Percentiles rank a stretch among this genome's conserved stretches.
These are phyloP conservation scores for Neofusicoccum sp. DNA, from an alignment of 2,329 filamentous ascomycete species.

Conservation along the genomic window DNA sequence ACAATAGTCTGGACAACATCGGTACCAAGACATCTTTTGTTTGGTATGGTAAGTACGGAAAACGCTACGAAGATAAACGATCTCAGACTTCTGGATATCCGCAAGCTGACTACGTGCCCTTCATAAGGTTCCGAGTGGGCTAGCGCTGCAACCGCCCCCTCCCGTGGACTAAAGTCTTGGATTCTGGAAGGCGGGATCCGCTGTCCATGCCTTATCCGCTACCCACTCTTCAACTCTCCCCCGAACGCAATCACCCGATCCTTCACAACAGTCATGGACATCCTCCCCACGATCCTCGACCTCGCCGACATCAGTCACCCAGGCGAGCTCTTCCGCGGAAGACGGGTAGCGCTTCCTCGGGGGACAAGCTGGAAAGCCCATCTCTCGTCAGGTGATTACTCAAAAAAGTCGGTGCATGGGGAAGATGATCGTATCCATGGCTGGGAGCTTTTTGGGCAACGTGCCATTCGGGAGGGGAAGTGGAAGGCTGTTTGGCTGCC, in stretches of 20 bases:
- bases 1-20: slow-evolving; percentile 16
- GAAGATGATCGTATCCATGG: slow-evolving; percentile 8
- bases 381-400: too few species aligned
- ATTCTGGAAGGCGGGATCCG: slow-evolving; percentile 15
- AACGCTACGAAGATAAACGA: too few species aligned
- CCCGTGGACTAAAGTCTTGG: slow-evolving; percentile 15
- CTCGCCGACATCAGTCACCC: slow-evolving; percentile 12
- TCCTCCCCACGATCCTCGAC: slow-evolving; percentile 14
- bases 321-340: neutral
- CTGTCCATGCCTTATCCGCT: slow-evolving; percentile 13
- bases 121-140: neutral
- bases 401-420: neutral
- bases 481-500: slow-evolving; percentile 22
- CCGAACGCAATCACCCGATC: neutral
- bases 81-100: too few species aligned
- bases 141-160: slow-evolving; percentile 9
- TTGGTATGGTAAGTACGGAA: slow-evolving; percentile 9
- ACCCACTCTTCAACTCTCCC: neutral
- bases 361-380: neutral
- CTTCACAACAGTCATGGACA: slow-evolving; percentile 19
- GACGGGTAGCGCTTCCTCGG: slow-evolving; percentile 1
- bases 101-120: too few species aligned
- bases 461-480: slow-evolving; percentile 19
- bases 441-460: slow-evolving; percentile 21
- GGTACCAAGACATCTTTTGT: slow-evolving; percentile 11